Conservation (phyloP, 345 rosid species). For the Gossypium mustelinum region DNA sequence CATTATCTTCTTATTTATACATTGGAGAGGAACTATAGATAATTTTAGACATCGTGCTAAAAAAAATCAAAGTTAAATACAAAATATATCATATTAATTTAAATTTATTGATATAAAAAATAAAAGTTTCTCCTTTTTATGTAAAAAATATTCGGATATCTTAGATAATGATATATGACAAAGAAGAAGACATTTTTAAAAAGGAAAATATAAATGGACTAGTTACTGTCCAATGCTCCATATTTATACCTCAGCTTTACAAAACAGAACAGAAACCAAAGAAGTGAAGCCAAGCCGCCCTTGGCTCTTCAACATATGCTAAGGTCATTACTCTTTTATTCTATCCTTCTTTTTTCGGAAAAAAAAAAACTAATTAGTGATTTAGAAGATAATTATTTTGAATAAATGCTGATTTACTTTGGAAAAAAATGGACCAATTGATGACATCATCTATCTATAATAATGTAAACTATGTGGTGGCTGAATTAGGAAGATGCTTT, state of each 20-base stretch:
- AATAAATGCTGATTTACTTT: background rate
- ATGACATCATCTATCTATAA: too few species aligned
- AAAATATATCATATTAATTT: too few species aligned
- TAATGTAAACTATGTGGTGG: too few species aligned
- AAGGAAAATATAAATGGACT: background rate
- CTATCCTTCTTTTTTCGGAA: background rate
- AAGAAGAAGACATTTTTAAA: too few species aligned
- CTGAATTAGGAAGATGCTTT: too few species aligned
- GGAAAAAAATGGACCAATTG: background rate
- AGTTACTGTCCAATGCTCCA: background rate
- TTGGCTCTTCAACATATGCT: background rate
- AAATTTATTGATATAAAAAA: too few species aligned
- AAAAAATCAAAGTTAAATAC: rapidly evolving
- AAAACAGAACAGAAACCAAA: background rate
- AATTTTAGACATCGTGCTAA: too few species aligned
- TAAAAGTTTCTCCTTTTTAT: too few species aligned
- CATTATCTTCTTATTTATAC: too few species aligned
- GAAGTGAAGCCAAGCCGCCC: background rate
- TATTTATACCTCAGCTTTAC: background rate
- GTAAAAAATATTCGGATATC: too few species aligned
- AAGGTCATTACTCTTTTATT: background rate
- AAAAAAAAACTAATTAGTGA: background rate
- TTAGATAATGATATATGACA: too few species aligned
- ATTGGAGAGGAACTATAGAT: rapidly evolving
- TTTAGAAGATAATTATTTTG: background rate